Base-by-base conservation (phyloP, 768 basidiomycete genomes). In the Suillus luteus region DNA sequence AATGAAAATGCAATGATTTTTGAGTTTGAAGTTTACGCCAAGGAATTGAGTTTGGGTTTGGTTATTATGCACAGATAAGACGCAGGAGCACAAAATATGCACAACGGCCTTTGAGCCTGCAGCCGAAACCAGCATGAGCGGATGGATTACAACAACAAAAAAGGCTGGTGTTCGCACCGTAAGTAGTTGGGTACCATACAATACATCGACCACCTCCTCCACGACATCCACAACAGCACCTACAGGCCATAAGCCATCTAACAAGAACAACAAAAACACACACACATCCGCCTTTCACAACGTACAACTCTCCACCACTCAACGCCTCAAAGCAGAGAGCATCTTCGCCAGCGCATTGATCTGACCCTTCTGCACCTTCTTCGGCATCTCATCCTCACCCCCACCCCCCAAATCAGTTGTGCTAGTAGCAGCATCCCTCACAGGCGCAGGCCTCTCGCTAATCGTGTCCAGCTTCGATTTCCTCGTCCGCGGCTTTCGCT, bases 291-390 rank as follows among this genome's bases (percentile, higher is more conserved):
- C 24, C 40, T 61, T 49, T 33, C 43, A 33, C 55, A 51, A 55
- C 61, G 49, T 51, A 49, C 58, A 62, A 57, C 52, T 35, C n/a
- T 14, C 10, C 31, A 31, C 17, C 44, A 11, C n/a, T 61, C 66
- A 91, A 71, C 88, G 88, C 71, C 90, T 83, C 77, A 92, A 76
- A 59, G 90, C 90, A 63, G 88, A 92, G 64, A 95, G 80, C 92
- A 96, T 93, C 87, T 95, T 95, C 63, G 93, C 93, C 70, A 96
- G 81, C 48, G 92, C 85, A 70, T 89, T 88, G 78, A 95, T 95
- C 81, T 95, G 94, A 55, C 90, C 91, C 77, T 89, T 94, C 80
- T 93, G 89, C 71, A 92, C 89, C 79, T 91, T 93, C 83, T 92
- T 79, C 59, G 86, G 84, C 57, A 78, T 77, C 57, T 82, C 80